Evolutionary conservation across 2,329 filamentous ascomycete species (phyloP).

Genomic region (Ophiostoma sp.): DNA sequence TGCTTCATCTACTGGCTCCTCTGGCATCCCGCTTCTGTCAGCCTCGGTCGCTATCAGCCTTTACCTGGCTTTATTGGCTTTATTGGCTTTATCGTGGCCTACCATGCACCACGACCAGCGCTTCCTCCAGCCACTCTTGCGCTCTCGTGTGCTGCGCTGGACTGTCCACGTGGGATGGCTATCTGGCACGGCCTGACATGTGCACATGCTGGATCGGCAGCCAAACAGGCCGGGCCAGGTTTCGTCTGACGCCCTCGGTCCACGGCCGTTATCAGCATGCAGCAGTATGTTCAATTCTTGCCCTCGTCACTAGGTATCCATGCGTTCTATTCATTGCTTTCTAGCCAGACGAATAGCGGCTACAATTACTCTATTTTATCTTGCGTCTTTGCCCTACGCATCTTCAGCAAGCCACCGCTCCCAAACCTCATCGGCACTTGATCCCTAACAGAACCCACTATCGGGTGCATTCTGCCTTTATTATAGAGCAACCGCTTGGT

Average conservation of each 20-base stretch:
- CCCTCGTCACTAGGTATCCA: too few relatives aligned
- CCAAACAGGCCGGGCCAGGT: not conserved
- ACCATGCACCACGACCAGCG: too few relatives aligned
- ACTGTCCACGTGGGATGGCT: not conserved
- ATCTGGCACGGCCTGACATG: conserved; percentile 4
- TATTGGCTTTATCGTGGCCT: too few relatives aligned
- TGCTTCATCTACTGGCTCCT: not conserved
- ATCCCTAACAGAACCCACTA: not conserved
- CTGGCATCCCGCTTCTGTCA: too few relatives aligned
- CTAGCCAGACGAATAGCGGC: too few relatives aligned
- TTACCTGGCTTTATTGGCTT: too few relatives aligned
- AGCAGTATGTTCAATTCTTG: too few relatives aligned
- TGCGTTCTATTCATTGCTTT: too few relatives aligned
- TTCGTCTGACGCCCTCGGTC: not conserved
- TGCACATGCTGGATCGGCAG: not conserved
- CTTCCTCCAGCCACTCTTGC: not conserved
- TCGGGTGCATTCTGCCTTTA: not conserved
- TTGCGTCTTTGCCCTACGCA: not conserved
- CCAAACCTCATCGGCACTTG: not conserved
- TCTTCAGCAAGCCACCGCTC: not conserved
- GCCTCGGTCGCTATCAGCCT: too few relatives aligned
- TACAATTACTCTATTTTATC: too few relatives aligned
- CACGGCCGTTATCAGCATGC: too few relatives aligned
- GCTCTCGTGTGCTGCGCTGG: not conserved
- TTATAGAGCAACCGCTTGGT: not conserved